Evolutionary conservation across 139 green algal genomes (phyloP).

Genomic region (Coelastrella sp.): DNA sequence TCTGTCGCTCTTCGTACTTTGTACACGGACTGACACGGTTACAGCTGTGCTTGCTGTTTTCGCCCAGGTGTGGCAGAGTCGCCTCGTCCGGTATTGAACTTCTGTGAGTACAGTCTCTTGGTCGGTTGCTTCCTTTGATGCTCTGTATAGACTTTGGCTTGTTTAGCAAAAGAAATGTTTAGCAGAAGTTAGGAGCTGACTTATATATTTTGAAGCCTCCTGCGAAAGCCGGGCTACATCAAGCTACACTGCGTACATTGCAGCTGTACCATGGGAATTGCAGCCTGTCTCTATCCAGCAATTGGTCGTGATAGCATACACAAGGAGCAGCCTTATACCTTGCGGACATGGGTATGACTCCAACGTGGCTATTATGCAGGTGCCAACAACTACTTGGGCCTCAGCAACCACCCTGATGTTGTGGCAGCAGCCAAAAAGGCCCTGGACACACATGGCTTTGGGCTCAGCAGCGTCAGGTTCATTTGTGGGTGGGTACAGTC

Average conservation of each 20-base stretch:
- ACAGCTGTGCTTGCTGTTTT: neutral
- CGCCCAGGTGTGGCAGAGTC: neutral
- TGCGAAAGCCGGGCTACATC: no score
- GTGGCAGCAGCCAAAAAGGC: conserved; percentile 65
- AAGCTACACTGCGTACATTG: no score
- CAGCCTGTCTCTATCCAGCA: no score
- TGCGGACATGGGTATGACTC: neutral
- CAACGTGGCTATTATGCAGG: conserved; percentile 7
- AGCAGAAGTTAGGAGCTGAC: no score
- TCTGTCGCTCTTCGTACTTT: no score
- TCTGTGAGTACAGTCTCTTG: conserved; percentile 19
- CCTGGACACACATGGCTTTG: conserved; percentile 73
- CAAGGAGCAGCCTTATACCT: neutral
- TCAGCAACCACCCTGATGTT: conserved; percentile 73
- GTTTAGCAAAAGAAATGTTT: no score
- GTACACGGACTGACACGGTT: no score
- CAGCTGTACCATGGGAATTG: no score
- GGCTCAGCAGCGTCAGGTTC: conserved; percentile 76
- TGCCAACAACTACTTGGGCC: conserved; percentile 67
- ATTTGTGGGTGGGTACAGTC: conserved; percentile 67
- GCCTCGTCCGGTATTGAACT: conserved; percentile 13
- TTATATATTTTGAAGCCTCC: no score
- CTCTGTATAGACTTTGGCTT: no score
- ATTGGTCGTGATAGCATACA: no score
- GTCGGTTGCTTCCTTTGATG: no score